Percentiles rank a stretch among this genome's conserved stretches.
Evolutionary conservation across 2,329 filamentous ascomycete species (phyloP).

Genomic region (Aspergillus melleus): DNA sequence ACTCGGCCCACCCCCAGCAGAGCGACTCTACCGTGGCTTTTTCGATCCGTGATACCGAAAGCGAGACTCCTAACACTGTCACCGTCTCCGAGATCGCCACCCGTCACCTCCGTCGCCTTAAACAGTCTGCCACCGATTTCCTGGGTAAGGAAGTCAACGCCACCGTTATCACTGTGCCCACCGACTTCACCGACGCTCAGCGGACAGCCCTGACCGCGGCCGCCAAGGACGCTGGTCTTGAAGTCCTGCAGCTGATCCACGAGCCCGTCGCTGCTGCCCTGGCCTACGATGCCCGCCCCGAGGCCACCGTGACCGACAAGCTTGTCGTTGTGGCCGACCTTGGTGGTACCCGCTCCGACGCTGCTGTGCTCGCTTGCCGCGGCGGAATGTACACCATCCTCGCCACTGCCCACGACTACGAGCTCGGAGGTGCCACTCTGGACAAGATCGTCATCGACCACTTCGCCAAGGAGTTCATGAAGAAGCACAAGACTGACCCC

Average conservation of each 20-base stretch:
- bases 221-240: conserved; percentile 76
- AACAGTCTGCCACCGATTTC: conserved; percentile 83
- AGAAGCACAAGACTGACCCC: conserved; percentile 91
- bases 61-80: conserved; percentile 66
- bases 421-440: conserved; percentile 80
- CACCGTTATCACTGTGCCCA: conserved; percentile 92
- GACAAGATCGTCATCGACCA: conserved; percentile 92
- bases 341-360: conserved; percentile 88
- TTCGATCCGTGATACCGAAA: conserved; percentile 73
- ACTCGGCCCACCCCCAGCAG: conserved; percentile 85
- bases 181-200: conserved; percentile 87
- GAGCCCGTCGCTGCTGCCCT: conserved; percentile 88
- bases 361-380: conserved; percentile 84
- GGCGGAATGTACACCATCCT: conserved; percentile 96
- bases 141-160: conserved; percentile 90
- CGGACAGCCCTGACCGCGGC: conserved; percentile 76
- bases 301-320: conserved; percentile 77
- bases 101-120: conserved; percentile 79
- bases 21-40: conserved; percentile 73
- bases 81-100: conserved; percentile 79
- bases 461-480: conserved; percentile 98
- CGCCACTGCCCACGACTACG: conserved; percentile 92
- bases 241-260: conserved; percentile 88
- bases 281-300: conserved; percentile 84
- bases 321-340: conserved; percentile 87